Conservation (phyloP, 352 stramenopile genomes). For the Globisporangium canariense region DNA sequence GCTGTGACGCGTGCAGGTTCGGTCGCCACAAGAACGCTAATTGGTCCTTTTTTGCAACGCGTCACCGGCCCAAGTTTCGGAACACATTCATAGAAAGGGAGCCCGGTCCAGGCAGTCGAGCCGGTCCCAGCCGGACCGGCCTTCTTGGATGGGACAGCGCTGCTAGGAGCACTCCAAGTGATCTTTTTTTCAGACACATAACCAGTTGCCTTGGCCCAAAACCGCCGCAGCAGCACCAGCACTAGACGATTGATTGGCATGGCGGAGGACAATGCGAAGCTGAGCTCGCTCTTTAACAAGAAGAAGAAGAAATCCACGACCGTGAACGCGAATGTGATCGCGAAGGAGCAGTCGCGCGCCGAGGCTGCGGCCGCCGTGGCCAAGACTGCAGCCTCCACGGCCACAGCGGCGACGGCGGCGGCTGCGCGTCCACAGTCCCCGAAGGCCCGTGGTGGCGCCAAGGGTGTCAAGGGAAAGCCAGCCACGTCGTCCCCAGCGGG, state of each 20-base stretch:
- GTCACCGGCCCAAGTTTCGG: not conserved
- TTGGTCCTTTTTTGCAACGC: not conserved
- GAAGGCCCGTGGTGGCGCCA: conserved; percentile 8
- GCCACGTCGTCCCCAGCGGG: conserved; percentile 19
- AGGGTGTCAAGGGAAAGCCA: conserved; percentile 12
- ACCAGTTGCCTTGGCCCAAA: not conserved
- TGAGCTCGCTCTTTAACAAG: conserved; percentile 78
- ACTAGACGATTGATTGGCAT: not conserved
- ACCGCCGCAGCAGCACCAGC: not conserved
- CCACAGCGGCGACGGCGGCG: conserved; percentile 1
- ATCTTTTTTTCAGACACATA: not conserved
- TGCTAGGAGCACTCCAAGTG: too few relatives aligned
- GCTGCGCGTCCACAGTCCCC: conserved; percentile 1
- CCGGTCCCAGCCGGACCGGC: too few relatives aligned
- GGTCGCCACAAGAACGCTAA: not conserved
- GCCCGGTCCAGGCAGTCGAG: too few relatives aligned
- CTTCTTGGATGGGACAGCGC: too few relatives aligned
- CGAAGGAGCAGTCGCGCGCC: conserved; percentile 47
- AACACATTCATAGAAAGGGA: not conserved
- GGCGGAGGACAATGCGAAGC: conserved; percentile 53
- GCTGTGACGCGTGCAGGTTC: too few relatives aligned
- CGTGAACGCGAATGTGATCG: conserved; percentile 77
- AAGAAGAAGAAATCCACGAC: conserved; percentile 85
- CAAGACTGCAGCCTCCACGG: conserved; percentile 10
- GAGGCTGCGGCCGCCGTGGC: conserved; percentile 23